phyloP scores from a whole-genome alignment of 352 stramenopile species.

The Globisporangium ultimum region DNA sequence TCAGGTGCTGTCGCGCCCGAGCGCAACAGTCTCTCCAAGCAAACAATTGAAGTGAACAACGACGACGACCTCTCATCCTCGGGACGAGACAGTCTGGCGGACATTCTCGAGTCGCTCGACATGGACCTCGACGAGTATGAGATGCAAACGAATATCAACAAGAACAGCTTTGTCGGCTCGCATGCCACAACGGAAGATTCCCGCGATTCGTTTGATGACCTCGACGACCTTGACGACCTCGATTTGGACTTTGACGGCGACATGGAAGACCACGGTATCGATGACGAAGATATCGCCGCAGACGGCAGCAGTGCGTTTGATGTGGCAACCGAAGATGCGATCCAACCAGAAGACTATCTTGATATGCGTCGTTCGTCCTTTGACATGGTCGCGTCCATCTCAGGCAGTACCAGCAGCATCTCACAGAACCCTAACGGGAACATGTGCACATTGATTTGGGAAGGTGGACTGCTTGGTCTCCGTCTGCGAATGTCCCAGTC shows the following conservation, averaged over 20 bases:
- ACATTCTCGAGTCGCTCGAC: conserved; percentile 83
- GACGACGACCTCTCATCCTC: conserved; percentile 28
- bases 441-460: conserved; percentile 79
- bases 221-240: conserved; percentile 43
- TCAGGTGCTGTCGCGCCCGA: conserved; percentile 46
- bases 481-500: conserved; percentile 80
- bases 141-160: conserved; percentile 22
- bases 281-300: conserved; percentile 28
- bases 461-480: conserved; percentile 73
- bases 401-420: conserved; percentile 54
- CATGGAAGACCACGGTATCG: conserved; percentile 50
- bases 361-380: conserved; percentile 65
- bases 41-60: conserved; percentile 27
- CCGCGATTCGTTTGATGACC: conserved; percentile 59
- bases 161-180: conserved; percentile 33
- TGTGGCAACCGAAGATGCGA: conserved; percentile 7
- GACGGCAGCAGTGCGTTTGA: conserved; percentile 3
- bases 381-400: conserved; percentile 69
- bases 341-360: conserved; percentile 44
- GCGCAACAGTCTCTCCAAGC: conserved; percentile 62
- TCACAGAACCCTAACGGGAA: conserved; percentile 58
- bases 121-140: conserved; percentile 83
- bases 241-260: conserved; percentile 45
- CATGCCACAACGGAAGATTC: conserved; percentile 28
- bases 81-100: conserved; percentile 64